Base-by-base conservation (phyloP, 1,284 basidiomycete species). In the Cutaneotrichosporon cutaneum region DNA sequence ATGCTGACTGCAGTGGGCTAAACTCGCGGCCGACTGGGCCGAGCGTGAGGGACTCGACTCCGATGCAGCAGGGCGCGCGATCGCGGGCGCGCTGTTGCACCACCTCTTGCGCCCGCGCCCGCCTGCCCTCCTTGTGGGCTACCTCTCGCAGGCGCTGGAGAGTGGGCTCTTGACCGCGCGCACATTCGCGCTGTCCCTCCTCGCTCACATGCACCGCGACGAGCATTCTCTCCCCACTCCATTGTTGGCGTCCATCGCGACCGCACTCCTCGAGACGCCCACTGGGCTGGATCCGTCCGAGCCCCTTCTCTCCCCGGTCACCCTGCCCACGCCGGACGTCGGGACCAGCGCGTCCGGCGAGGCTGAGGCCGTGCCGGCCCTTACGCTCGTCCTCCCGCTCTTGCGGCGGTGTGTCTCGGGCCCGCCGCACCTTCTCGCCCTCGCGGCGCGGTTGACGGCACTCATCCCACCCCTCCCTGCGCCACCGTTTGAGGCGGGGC, bases 401-500 rank as follows among this genome's bases (percentile, higher is more conserved):
- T 56, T 77, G 4, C 61, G 73, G 6, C 59, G 62, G 50, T 72
- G 70, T 53, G 57, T 68, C 0, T 33, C 56, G 5, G 39, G 62
- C 1, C 60, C 71, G 0, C 33, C 64, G 22, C 58, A 62, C 2
- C 54, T 69, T 2, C n/a, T 67, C 16, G 45, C 65, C 1, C 65
- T 78, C 26, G 54, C 68, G 14, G 58, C 61, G 10, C 68, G 69
- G 9, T 27, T 76, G 1, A 59, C 76, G 0, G 55, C 64, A 1
- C 42, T 72, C 4, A 64, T 78, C 24, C 61, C 70, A 14, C 68
- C 73, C 0, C 71, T 74, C 26, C 76, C 76, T 3, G 70, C 72
- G 6, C 75, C 76, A 1, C 70, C 75, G 0, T 70, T 78, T 45
- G 75, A 76, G 50, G 69, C 73, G 5, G 75, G 74, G 2, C 65